These are phyloP conservation scores for Curvularia sp. DNA, from an alignment of 2,329 filamentous ascomycete species.

Conservation along the genomic window DNA sequence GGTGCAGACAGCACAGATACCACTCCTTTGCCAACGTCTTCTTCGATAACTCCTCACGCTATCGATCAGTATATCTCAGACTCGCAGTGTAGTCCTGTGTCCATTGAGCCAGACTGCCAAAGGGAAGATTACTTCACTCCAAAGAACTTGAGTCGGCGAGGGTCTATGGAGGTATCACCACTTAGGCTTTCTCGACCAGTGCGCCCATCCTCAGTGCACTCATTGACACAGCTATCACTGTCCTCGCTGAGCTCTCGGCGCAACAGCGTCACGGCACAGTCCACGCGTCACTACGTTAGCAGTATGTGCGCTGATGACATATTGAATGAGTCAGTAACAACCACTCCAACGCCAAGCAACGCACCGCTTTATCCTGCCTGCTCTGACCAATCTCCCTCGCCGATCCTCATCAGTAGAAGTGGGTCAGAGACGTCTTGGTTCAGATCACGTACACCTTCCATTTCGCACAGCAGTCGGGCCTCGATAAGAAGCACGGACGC, in stretches of 20 bases:
- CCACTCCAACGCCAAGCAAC: slow-evolving; percentile 8
- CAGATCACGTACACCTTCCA: slow-evolving; percentile 25
- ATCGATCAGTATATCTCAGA: slow-evolving; percentile 26
- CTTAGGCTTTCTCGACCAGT: slow-evolving; percentile 35
- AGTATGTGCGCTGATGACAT: slow-evolving; percentile 52
- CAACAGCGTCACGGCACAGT: slow-evolving; percentile 38
- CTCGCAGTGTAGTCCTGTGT: slow-evolving; percentile 12
- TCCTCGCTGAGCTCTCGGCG: slow-evolving; percentile 38
- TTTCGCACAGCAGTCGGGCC: slow-evolving; percentile 19
- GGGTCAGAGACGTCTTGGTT: slow-evolving; percentile 32
- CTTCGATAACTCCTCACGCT: slow-evolving; percentile 24
- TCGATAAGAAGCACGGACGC: slow-evolving; percentile 20
- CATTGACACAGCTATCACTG: slow-evolving; percentile 40
- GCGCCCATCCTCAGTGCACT: slow-evolving; percentile 49
- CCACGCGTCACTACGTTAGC: slow-evolving; percentile 45
- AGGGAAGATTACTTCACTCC: slow-evolving; percentile 51
- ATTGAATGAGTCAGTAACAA: slow-evolving; percentile 32
- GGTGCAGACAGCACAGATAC: slow-evolving; percentile 26
- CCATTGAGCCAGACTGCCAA: slow-evolving; percentile 58
- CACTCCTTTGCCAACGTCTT: slow-evolving; percentile 21
- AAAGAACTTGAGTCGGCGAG: slow-evolving; percentile 33
- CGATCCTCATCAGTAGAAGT: slow-evolving; percentile 24
- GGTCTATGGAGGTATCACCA: slow-evolving; percentile 42
- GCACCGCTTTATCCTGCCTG: slow-evolving; percentile 13
- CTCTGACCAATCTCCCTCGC: slow-evolving; percentile 22